Conservation (phyloP, 441 rosid species). For the Erysimum pusillum region DNA sequence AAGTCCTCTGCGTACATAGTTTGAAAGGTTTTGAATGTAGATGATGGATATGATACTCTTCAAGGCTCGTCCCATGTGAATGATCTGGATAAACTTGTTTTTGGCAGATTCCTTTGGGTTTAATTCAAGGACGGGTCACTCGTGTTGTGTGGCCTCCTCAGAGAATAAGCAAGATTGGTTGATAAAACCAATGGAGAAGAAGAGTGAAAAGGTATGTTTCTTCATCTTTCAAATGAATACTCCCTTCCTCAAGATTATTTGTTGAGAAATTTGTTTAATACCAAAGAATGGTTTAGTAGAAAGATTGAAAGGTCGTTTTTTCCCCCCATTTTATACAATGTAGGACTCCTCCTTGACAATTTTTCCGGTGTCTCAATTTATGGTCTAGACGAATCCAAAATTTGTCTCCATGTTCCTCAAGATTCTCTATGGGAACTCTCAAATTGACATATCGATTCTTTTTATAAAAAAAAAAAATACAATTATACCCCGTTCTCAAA, state of each 20-base stretch:
- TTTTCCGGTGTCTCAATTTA: slow-evolving; percentile 26
- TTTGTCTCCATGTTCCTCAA: slow-evolving; percentile 27
- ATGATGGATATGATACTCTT: slow-evolving; percentile 15
- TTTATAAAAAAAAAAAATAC: neutral
- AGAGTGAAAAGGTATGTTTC: slow-evolving; percentile 35
- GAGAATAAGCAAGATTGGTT: slow-evolving; percentile 59
- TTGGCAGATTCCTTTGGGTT: slow-evolving; percentile 85
- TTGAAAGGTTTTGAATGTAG: slow-evolving; percentile 9
- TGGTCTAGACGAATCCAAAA: neutral
- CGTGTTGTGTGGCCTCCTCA: slow-evolving; percentile 86
- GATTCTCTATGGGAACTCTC: slow-evolving; percentile 10
- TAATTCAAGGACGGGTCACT: slow-evolving; percentile 74
- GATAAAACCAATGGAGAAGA: slow-evolving; percentile 27
- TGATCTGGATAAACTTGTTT: slow-evolving; percentile 22
- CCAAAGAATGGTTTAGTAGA: slow-evolving; percentile 28
- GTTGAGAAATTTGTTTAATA: neutral
- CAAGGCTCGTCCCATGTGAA: slow-evolving; percentile 12
- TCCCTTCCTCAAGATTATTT: slow-evolving; percentile 5
- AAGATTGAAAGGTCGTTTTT: slow-evolving; percentile 8
- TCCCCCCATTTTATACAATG: neutral
- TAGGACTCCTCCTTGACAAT: slow-evolving; percentile 19
- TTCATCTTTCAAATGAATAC: slow-evolving; percentile 12
- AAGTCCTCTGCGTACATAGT: slow-evolving; percentile 49
- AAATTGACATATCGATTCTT: neutral
- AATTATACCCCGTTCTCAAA: neutral